These are phyloP conservation scores for Aspergillus homomorphus DNA, from an alignment of 495 filamentous ascomycete genomes.

Conservation along the genomic window DNA sequence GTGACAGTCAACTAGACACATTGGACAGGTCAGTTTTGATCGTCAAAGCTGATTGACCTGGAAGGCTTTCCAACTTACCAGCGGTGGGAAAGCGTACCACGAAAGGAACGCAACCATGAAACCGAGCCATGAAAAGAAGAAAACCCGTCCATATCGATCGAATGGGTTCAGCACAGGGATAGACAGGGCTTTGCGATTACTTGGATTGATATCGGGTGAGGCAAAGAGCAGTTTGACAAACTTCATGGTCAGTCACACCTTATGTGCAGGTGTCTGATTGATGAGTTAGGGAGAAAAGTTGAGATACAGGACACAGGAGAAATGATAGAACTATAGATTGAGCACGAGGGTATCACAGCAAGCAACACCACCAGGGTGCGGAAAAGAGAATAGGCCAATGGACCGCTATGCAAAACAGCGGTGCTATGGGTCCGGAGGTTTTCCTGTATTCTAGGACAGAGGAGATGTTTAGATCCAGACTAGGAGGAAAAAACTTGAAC, in stretches of 20 bases:
- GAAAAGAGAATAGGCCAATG: conserved; percentile 1
- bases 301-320: neutral
- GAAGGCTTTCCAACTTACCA: conserved; percentile 51
- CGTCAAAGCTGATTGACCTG: neutral
- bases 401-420: neutral
- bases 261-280: neutral
- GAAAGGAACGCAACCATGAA: conserved; percentile 96
- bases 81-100: conserved; percentile 79
- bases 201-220: conserved; percentile 60
- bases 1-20: conserved; percentile 62
- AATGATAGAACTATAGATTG: neutral
- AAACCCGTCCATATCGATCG: conserved; percentile 81
- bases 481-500: neutral
- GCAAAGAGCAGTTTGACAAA: conserved; percentile 28
- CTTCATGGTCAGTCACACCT: conserved; percentile 14
- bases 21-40: conserved; percentile 10
- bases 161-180: conserved; percentile 79
- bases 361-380: conserved; percentile 4
- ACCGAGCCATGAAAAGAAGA: conserved; percentile 92
- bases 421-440: conserved; percentile 1
- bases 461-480: neutral
- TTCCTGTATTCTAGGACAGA: neutral
- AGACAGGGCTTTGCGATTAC: conserved; percentile 74
- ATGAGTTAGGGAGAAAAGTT: neutral
- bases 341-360: neutral